A percentile compares a stretch with the other conserved stretches of the same genome.
phyloP scores from a whole-genome alignment of 139 green algal species.

The Chlorella ohadii region DNA sequence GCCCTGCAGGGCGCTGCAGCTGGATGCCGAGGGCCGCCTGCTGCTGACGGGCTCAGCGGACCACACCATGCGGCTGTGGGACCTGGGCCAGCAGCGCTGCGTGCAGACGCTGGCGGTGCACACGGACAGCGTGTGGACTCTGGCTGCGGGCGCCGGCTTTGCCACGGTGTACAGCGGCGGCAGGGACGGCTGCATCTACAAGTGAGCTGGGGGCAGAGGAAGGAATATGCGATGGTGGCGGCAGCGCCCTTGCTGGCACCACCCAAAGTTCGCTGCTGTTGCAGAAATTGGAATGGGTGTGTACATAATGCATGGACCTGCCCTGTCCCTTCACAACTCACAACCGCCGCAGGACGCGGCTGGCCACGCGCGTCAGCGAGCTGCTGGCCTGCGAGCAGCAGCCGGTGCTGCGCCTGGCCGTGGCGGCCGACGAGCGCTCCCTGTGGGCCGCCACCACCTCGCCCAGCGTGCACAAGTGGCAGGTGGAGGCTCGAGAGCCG shows the following conservation, averaged over 20 bases:
- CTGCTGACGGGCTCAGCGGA: slow-evolving; percentile 84
- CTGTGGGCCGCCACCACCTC: slow-evolving; percentile 72
- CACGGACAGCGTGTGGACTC: slow-evolving; percentile 88
- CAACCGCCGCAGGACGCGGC: slow-evolving; percentile 67
- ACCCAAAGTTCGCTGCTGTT: no score
- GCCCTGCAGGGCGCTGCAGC: slow-evolving; percentile 55
- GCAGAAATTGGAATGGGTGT: no score
- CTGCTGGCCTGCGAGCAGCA: slow-evolving; percentile 74
- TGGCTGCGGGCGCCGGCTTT: slow-evolving; percentile 58
- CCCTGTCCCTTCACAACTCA: no score
- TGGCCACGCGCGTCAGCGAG: slow-evolving; percentile 70
- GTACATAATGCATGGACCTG: no score
- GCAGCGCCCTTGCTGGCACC: no score
- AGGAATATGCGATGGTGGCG: no score
- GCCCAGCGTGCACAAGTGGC: slow-evolving; percentile 50
- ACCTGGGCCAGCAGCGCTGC: slow-evolving; percentile 89
- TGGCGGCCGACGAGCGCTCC: slow-evolving; percentile 1
- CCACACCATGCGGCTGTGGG: slow-evolving; percentile 90
- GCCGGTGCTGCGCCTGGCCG: slow-evolving; percentile 69
- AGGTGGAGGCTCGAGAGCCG: not conserved
- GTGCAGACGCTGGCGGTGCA: slow-evolving; percentile 78
- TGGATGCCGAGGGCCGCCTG: slow-evolving; percentile 74
- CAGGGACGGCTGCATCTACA: slow-evolving; percentile 78
- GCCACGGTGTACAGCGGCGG: slow-evolving; percentile 79
- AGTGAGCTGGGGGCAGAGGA: not conserved